phyloP scores from a whole-genome alignment of 768 basidiomycete species.

The Phaffia australis region DNA sequence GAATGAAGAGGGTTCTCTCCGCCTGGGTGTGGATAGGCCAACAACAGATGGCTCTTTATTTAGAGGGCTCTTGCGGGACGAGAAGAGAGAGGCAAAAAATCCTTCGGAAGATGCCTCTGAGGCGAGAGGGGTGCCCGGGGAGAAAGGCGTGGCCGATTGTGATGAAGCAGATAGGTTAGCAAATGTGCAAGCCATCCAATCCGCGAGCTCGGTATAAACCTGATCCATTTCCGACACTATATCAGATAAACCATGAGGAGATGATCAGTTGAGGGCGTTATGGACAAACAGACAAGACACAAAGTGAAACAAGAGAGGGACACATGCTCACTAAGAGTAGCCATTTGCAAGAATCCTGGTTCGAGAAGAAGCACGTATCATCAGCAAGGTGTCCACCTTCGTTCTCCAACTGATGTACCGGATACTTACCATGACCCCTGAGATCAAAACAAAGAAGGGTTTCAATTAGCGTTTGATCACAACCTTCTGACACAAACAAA shows the following conservation, averaged over 20 bases:
- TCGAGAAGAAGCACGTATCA: background rate
- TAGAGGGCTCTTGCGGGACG: background rate
- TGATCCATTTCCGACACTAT: constrained; percentile 59
- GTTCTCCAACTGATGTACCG: background rate
- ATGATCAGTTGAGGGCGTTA: background rate
- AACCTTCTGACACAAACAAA: too few relatives aligned
- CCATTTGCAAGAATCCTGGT: constrained; percentile 95
- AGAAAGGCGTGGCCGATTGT: background rate
- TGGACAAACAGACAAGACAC: background rate
- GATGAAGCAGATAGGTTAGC: background rate
- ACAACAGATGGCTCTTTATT: background rate
- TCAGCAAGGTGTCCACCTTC: background rate
- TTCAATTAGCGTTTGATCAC: too few relatives aligned
- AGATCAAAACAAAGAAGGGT: background rate
- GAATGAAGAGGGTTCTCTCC: background rate
- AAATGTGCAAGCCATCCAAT: constrained; percentile 83
- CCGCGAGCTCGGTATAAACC: constrained; percentile 51
- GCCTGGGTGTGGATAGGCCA: constrained; percentile 1
- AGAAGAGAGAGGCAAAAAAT: background rate
- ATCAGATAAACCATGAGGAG: constrained; percentile 39
- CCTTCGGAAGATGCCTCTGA: too few relatives aligned
- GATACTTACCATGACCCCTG: constrained; percentile 14
- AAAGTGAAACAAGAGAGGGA: background rate
- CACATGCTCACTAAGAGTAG: constrained; percentile 45
- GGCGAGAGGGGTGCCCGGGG: background rate